Evolutionary conservation across 257 asterid species (phyloP).

Genomic region (Petunia axillaris): DNA sequence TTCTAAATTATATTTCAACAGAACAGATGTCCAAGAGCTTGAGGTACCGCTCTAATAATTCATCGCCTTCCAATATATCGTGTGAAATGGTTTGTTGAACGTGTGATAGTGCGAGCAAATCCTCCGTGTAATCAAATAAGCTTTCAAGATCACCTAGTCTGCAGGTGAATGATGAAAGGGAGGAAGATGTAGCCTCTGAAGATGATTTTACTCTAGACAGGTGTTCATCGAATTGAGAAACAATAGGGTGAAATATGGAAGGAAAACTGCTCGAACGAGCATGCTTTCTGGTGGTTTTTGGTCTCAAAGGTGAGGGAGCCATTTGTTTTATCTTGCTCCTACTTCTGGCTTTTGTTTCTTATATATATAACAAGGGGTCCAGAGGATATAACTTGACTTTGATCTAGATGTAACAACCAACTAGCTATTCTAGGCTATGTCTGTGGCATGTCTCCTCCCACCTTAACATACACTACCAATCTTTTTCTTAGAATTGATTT

Average conservation of each 20-base stretch:
- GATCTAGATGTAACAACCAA: too few relatives aligned
- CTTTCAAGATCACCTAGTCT: constrained; percentile 26
- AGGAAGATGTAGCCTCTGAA: constrained; percentile 16
- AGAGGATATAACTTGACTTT: neutral
- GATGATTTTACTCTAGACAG: neutral
- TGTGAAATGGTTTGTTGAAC: constrained; percentile 32
- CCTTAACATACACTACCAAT: too few relatives aligned
- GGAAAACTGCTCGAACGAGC: constrained; percentile 36
- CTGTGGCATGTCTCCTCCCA: too few relatives aligned
- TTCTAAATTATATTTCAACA: too few relatives aligned
- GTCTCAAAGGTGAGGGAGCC: neutral
- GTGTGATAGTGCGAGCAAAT: constrained; percentile 34
- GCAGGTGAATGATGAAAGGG: constrained; percentile 28
- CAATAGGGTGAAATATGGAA: constrained; percentile 27
- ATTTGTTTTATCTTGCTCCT: neutral
- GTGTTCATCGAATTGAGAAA: constrained; percentile 28
- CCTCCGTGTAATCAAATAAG: constrained; percentile 33
- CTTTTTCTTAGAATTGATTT: too few relatives aligned
- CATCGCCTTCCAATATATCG: constrained; percentile 25
- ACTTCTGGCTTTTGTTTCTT: neutral
- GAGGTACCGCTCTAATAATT: constrained; percentile 35
- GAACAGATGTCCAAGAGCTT: constrained; percentile 40
- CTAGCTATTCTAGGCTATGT: too few relatives aligned
- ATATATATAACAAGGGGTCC: neutral
- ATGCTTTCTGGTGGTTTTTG: neutral